Percentiles rank a stretch among this genome's conserved stretches.
phyloP scores from a whole-genome alignment of 2,329 filamentous ascomycete genomes.

The Botrytis sinoallii region DNA sequence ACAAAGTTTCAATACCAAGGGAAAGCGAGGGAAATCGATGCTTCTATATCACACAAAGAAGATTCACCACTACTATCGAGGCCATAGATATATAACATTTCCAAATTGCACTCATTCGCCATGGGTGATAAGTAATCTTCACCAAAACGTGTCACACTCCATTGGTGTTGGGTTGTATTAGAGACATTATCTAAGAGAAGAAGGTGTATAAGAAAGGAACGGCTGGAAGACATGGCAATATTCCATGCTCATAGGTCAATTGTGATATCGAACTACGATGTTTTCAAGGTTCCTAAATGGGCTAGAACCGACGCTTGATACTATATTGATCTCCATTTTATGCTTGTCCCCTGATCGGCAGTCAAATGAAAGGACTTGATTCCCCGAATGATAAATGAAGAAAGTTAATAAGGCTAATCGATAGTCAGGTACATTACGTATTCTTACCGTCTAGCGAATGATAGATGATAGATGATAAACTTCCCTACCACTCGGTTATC shows the following conservation, averaged over 20 bases:
- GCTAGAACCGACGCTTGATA: not conserved
- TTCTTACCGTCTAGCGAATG: not conserved
- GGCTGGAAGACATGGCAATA: not conserved
- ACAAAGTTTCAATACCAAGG: not conserved
- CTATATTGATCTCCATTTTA: constrained; percentile 1
- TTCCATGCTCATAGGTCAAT: constrained; percentile 15
- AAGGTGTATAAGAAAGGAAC: constrained; percentile 12
- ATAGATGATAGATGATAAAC: not conserved
- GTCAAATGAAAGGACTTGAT: constrained; percentile 10
- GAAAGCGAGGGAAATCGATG: constrained; percentile 10
- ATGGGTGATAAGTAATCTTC: constrained; percentile 16
- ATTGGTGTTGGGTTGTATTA: not conserved
- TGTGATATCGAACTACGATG: constrained; percentile 8
- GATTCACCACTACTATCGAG: not conserved
- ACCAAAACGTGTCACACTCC: constrained; percentile 11
- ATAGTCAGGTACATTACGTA: constrained; percentile 15
- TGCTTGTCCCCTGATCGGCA: constrained; percentile 16
- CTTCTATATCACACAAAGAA: constrained; percentile 1
- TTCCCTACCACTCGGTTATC: not conserved
- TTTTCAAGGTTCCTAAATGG: constrained; percentile 1
- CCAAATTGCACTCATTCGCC: not conserved
- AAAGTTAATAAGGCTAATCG: not conserved
- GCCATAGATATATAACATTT: constrained; percentile 16
- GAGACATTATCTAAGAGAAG: constrained; percentile 5
- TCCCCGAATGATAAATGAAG: not conserved